Percentiles rank a stretch among this genome's conserved stretches.
Conservation (phyloP, 257 asterid genomes). For the Eucommia ulmoides region DNA sequence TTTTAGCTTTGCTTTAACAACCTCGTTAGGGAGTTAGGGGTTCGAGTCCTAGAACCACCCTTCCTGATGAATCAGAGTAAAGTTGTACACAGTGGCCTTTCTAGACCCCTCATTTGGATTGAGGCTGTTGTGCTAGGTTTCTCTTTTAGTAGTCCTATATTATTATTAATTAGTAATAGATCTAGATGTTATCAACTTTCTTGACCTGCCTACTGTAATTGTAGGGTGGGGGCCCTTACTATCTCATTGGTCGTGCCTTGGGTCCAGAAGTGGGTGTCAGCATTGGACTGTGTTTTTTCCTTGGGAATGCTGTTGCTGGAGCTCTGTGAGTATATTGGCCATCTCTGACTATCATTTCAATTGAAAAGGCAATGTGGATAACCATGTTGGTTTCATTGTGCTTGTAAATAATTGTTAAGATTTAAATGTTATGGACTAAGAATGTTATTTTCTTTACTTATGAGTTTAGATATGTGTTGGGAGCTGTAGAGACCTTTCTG, state of each 20-base stretch:
- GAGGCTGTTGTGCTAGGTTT: no score
- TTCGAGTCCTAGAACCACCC: no score
- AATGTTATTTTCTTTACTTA: constrained; percentile 11
- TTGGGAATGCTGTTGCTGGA: constrained; percentile 97
- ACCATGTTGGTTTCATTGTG: neutral
- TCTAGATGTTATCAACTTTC: neutral
- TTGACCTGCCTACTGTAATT: constrained; percentile 16
- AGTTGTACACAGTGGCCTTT: no score
- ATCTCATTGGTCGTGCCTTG: constrained; percentile 98
- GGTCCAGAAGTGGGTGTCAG: constrained; percentile 99
- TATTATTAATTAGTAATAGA: constrained; percentile 10
- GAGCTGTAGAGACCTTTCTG: constrained; percentile 97
- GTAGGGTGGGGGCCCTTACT: constrained; percentile 99
- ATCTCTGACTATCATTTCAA: no score
- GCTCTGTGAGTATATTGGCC: constrained; percentile 90
- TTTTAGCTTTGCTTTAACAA: no score
- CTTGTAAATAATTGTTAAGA: neutral
- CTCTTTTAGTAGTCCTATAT: constrained; percentile 3
- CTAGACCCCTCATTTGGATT: no score
- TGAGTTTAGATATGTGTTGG: constrained; percentile 74
- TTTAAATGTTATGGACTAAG: neutral
- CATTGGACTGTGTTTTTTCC: constrained; percentile 97
- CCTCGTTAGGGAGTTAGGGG: no score
- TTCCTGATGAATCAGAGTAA: no score
- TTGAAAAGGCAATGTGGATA: no score